Base-by-base conservation (phyloP, 495 filamentous ascomycete genomes). In the Lineolata rhizophorae region DNA sequence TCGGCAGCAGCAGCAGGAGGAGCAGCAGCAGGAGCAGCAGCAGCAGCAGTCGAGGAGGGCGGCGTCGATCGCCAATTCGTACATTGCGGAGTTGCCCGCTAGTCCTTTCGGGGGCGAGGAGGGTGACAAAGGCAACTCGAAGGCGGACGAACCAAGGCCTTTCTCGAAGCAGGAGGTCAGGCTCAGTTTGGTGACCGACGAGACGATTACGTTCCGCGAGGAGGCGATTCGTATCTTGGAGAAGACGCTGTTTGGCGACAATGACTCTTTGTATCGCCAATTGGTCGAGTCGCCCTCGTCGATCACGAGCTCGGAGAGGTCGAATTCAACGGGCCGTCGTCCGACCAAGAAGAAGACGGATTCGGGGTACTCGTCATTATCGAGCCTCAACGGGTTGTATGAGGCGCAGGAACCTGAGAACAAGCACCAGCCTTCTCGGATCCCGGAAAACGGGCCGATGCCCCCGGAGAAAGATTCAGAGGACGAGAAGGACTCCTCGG, bases 321-420 rank as follows among this genome's bases (percentile, higher is more conserved):
- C 14, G 15, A 10, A 8, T 30, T 6, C 14, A 15, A 30, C 8
- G 14, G 8, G 8, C 10, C 11, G 20, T 15, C 34, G 41, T n/a
- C 44, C 44, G 11, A 18, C 32, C 10, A 31, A 45, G 15, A 32
- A 11, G 19, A 47, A 43, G 26, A 35, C 40, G 1, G 44, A 47
- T 21, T 47, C 44, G 4, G 44, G 44, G 2, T 47, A 47, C 27
- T 47, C 44, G 6, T 47, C 44, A 13, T 37, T 37, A 10, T 32
- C 30, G 5, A 47, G 44, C 26, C 35, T 42, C 21, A 39, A 36
- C 27, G 19, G 27, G 9, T 22, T 31, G 11, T n/a, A n/a, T n/a
- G n/a, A n/a, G n/a, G 29, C 22, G 14, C 10, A 16, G 36, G 4
- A 19, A 18, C 21, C 13, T 18, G 24, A 27, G 34, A 44, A 35